phyloP scores from a whole-genome alignment of 768 basidiomycete species.

The Pisolithus tinctorius region DNA sequence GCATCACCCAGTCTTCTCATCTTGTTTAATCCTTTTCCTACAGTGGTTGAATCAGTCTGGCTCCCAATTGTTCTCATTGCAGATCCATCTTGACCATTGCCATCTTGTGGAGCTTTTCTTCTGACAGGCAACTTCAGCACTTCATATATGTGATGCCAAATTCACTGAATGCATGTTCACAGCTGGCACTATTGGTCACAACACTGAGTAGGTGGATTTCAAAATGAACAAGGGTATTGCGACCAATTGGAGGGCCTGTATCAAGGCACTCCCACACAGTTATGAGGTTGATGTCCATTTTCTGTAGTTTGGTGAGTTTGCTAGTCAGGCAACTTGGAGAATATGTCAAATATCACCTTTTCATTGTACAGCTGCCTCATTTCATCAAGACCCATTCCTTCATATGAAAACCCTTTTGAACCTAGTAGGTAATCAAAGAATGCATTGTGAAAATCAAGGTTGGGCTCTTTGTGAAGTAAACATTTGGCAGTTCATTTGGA shows the following conservation, averaged over 20 bases:
- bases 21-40: too few relatives aligned
- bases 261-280: background rate
- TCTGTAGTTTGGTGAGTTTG: background rate
- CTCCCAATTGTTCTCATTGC: background rate
- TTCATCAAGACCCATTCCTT: background rate
- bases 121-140: background rate
- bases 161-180: background rate
- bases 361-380: background rate
- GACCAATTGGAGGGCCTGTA: background rate
- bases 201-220: background rate
- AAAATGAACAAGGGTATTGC: background rate
- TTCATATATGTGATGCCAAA: background rate
- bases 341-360: background rate
- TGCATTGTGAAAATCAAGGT: background rate
- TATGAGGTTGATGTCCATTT: background rate
- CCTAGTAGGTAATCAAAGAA: background rate
- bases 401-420: background rate
- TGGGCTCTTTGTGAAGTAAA: background rate
- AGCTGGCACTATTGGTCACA: conserved; percentile 2
- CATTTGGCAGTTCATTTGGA: background rate
- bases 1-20: too few relatives aligned
- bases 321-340: background rate
- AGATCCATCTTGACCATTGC: conserved; percentile 14
- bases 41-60: conserved; percentile 2
- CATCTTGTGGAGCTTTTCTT: background rate